Percentiles rank a stretch among this genome's conserved stretches.
Evolutionary conservation across 306 rosid species (phyloP).

Genomic region (Cyamopsis tetragonoloba): DNA sequence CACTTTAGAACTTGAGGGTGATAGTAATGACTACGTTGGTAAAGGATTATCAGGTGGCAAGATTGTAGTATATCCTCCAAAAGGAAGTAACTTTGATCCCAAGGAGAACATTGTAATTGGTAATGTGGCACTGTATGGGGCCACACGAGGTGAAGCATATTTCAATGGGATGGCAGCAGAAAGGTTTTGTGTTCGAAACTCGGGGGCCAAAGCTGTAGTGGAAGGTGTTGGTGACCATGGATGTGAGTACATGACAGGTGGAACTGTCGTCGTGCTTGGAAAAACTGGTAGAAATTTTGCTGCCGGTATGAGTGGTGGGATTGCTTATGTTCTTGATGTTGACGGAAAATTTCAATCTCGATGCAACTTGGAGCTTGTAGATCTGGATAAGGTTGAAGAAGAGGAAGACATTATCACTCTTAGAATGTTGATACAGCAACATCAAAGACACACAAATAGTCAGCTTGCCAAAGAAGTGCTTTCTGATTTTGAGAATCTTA

Average conservation of each 20-base stretch:
- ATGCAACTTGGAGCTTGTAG: constrained; percentile 91
- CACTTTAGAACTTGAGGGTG: constrained; percentile 96
- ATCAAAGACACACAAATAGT: constrained; percentile 92
- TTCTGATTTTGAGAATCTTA: constrained; percentile 59
- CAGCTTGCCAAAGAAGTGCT: constrained; percentile 77
- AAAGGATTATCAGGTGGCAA: constrained; percentile 98
- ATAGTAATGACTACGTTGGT: constrained; percentile 93
- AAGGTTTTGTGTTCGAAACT: constrained; percentile 96
- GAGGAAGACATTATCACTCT: constrained; percentile 74
- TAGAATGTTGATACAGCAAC: constrained; percentile 92
- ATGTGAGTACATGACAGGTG: constrained; percentile 99
- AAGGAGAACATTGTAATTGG: constrained; percentile 91
- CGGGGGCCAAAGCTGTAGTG: constrained; percentile 94
- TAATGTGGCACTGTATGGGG: constrained; percentile 95
- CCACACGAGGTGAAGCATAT: constrained; percentile 91
- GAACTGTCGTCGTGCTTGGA: constrained; percentile 91
- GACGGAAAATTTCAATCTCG: constrained; percentile 67
- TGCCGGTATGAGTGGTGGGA: constrained; percentile 99
- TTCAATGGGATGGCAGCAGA: constrained; percentile 99
- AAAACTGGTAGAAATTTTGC: constrained; percentile 96
- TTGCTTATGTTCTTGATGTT: constrained; percentile 78
- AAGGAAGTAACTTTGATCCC: constrained; percentile 78
- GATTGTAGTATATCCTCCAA: constrained; percentile 89
- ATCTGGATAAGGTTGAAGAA: constrained; percentile 81
- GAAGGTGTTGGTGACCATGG: constrained; percentile 99